Percentiles rank a stretch among this genome's conserved stretches.
These are phyloP conservation scores for Pisolithus microcarpus DNA, from an alignment of 768 basidiomycete genomes.

Conservation along the genomic window DNA sequence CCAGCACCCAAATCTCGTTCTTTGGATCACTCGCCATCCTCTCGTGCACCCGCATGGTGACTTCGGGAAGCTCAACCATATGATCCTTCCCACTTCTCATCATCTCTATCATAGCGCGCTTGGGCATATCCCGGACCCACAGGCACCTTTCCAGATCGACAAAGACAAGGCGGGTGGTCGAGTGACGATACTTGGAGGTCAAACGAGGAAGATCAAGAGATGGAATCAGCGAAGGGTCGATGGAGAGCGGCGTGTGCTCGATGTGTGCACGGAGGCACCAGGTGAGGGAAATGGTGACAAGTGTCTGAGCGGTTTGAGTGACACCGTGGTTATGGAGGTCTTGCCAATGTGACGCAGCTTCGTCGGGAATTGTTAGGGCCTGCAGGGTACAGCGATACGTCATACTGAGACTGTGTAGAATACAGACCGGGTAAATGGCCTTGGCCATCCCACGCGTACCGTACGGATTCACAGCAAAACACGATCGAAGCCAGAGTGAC, in stretches of 20 bases:
- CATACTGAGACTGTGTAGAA: not conserved
- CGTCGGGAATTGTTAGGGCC: conserved; percentile 72
- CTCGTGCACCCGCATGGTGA: conserved; percentile 43
- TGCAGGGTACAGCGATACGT: conserved; percentile 9
- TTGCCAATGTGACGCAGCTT: conserved; percentile 72
- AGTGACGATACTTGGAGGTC: conserved; percentile 62
- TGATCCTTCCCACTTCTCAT: conserved; percentile 1
- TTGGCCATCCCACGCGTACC: conserved; percentile 74
- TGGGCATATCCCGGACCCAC: conserved; percentile 56
- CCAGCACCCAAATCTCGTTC: conserved; percentile 80
- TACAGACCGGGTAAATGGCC: conserved; percentile 51
- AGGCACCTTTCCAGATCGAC: conserved; percentile 77
- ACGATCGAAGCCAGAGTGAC: conserved; percentile 82
- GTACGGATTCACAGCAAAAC: conserved; percentile 83
- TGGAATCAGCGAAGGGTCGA: conserved; percentile 29
- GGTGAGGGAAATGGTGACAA: conserved; percentile 71
- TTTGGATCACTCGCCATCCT: conserved; percentile 52
- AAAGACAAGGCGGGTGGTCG: conserved; percentile 56
- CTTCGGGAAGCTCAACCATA: conserved; percentile 35
- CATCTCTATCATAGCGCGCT: not conserved
- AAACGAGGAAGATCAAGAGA: conserved; percentile 41
- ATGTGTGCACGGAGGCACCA: conserved; percentile 66
- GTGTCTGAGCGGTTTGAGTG: conserved; percentile 81
- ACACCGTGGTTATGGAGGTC: conserved; percentile 82
- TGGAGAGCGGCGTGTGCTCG: conserved; percentile 42